Conservation (phyloP, 371 early-diverging fungal genomes). For the Phascolomyces articulosus region DNA sequence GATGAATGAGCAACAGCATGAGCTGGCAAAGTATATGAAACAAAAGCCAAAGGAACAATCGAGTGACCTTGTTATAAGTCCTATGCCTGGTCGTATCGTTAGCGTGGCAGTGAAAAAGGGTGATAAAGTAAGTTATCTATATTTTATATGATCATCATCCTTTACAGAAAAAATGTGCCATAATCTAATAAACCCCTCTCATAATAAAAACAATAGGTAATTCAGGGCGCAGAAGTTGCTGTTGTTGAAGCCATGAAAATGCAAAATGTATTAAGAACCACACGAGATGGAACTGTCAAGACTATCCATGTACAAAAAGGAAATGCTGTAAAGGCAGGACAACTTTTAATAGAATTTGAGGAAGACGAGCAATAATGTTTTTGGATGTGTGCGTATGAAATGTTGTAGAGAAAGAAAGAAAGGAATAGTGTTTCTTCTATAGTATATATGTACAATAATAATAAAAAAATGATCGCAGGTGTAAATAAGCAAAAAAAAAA, state of each 20-base stretch:
- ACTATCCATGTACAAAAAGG: constrained; percentile 77
- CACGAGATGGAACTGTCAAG: constrained; percentile 81
- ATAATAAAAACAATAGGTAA: constrained; percentile 40
- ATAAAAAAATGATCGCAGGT: not conserved
- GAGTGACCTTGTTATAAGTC: constrained; percentile 76
- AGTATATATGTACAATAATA: constrained; percentile 6
- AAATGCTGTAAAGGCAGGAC: constrained; percentile 82
- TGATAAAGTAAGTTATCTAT: constrained; percentile 55
- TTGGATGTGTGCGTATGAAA: too few relatives aligned
- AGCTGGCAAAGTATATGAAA: constrained; percentile 74
- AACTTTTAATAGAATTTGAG: constrained; percentile 84
- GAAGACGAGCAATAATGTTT: constrained; percentile 2
- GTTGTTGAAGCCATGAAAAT: constrained; percentile 99
- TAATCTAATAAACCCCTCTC: too few relatives aligned
- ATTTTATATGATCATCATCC: too few relatives aligned
- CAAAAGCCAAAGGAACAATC: constrained; percentile 74
- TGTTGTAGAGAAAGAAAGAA: not conserved
- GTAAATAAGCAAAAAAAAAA: not conserved
- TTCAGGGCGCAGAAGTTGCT: constrained; percentile 85
- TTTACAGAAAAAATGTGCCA: too few relatives aligned
- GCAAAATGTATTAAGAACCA: constrained; percentile 92
- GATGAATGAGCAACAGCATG: constrained; percentile 62
- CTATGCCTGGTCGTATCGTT: constrained; percentile 95
- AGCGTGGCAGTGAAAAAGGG: constrained; percentile 84
- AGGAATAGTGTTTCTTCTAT: not conserved